These are phyloP conservation scores for Thielaviopsis ethacetica DNA, from an alignment of 2,329 filamentous ascomycete species.

Conservation along the genomic window DNA sequence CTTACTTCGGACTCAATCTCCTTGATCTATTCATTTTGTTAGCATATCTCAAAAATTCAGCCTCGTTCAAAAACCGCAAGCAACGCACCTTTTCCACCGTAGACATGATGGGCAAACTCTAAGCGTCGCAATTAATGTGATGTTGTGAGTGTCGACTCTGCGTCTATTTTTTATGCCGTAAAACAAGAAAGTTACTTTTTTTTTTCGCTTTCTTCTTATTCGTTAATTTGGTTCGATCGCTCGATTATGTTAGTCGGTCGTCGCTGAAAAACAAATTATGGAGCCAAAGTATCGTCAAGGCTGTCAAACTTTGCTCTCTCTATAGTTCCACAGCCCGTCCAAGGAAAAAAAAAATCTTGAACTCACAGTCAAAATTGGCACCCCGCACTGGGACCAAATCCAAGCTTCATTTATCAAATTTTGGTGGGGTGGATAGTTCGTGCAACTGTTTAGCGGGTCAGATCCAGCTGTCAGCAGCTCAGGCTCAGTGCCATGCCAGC, in stretches of 20 bases:
- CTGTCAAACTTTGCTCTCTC: neutral
- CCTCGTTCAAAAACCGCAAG: neutral
- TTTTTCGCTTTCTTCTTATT: neutral
- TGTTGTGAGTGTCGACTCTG: conserved; percentile 4
- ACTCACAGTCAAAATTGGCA: neutral
- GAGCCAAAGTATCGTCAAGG: neutral
- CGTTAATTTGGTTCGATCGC: neutral
- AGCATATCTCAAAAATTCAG: neutral
- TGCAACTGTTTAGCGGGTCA: neutral
- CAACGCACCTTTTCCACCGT: conserved; percentile 79
- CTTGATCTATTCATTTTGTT: conserved; percentile 53
- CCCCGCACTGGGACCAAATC: neutral
- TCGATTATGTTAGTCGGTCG: neutral
- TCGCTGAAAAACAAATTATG: neutral
- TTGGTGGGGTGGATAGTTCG: neutral
- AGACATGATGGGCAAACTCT: conserved; percentile 52
- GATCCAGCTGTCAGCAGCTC: neutral
- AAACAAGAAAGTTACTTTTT: neutral
- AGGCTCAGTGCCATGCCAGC: too few relatives aligned
- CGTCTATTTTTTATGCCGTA: neutral
- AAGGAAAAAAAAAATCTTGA: neutral
- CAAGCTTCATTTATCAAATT: neutral
- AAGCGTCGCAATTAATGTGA: neutral
- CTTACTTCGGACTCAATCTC: conserved; percentile 86
- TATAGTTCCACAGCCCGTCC: neutral